phyloP scores from a whole-genome alignment of 352 stramenopile genomes.

The Plasmopara viticola region DNA sequence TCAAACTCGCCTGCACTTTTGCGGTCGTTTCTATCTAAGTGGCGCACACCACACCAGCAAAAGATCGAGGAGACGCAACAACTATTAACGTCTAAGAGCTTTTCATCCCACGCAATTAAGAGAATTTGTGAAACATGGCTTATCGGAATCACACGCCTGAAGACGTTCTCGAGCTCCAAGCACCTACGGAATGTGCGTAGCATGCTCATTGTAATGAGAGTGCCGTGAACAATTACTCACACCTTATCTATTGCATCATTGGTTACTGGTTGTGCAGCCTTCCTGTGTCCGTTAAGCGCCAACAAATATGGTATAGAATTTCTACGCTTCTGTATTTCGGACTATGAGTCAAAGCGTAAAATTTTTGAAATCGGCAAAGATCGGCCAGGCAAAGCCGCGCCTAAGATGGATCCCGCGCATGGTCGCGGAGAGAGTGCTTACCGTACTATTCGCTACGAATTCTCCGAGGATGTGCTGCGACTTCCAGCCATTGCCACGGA shows the following conservation, averaged over 20 bases:
- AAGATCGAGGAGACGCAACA: no score
- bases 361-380: constrained; percentile 46
- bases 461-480: constrained; percentile 90
- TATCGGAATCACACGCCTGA: constrained; percentile 77
- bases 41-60: no score
- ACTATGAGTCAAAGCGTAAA: constrained; percentile 92
- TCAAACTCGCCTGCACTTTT: no score
- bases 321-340: constrained; percentile 91
- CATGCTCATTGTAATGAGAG: background rate
- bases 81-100: no score
- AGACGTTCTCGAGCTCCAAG: constrained; percentile 74
- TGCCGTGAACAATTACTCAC: background rate
- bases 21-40: no score
- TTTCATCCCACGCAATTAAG: no score
- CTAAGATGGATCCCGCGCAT: constrained; percentile 82
- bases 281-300: constrained; percentile 90
- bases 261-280: constrained; percentile 36
- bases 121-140: no score
- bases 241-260: constrained; percentile 7
- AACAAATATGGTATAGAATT: constrained; percentile 96
- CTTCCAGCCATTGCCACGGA: constrained; percentile 85
- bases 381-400: constrained; percentile 62
- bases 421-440: constrained; percentile 86
- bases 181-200: constrained; percentile 61
- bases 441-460: constrained; percentile 93